phyloP scores from a whole-genome alignment of 75 land plant species.

The Cryptomeria japonica region DNA sequence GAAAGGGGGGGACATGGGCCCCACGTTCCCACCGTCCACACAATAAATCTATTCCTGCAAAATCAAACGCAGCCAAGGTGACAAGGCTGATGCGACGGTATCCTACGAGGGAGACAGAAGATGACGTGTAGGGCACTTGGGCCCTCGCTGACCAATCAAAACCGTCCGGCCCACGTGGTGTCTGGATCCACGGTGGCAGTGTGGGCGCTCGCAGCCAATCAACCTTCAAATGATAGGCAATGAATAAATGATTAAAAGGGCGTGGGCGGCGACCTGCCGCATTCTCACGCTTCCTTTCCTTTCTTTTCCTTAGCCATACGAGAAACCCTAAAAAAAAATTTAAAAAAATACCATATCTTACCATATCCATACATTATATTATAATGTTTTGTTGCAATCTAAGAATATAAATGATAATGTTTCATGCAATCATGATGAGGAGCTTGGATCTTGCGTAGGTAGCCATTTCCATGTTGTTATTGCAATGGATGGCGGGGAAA shows the following conservation, averaged over 20 bases:
- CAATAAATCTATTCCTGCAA: not conserved
- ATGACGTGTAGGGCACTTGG: not conserved
- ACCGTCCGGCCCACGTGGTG: conserved; percentile 9
- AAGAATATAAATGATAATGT: not conserved
- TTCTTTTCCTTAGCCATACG: too few species aligned
- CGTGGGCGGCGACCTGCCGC: conserved; percentile 18
- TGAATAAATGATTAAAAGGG: conserved; percentile 15
- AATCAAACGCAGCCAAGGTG: not conserved
- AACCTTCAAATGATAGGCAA: conserved; percentile 14
- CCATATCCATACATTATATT: not conserved
- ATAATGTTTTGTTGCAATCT: not conserved
- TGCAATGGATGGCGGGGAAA: not conserved
- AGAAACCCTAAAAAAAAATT: too few species aligned
- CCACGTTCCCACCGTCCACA: not conserved
- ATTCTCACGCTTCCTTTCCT: conserved; percentile 15
- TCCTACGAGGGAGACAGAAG: conserved; percentile 3
- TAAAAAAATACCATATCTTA: not conserved
- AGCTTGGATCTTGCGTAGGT: conserved; percentile 11
- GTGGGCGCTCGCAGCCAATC: conserved; percentile 9
- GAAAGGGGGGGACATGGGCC: not conserved
- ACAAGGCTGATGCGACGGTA: conserved; percentile 13
- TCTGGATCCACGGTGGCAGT: not conserved
- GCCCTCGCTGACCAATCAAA: not conserved
- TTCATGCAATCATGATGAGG: conserved; percentile 14
- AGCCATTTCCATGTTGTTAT: conserved; percentile 4